Percentiles rank a stretch among this genome's conserved stretches.
phyloP scores from a whole-genome alignment of 257 asterid genomes.

The Ilex asprella region DNA sequence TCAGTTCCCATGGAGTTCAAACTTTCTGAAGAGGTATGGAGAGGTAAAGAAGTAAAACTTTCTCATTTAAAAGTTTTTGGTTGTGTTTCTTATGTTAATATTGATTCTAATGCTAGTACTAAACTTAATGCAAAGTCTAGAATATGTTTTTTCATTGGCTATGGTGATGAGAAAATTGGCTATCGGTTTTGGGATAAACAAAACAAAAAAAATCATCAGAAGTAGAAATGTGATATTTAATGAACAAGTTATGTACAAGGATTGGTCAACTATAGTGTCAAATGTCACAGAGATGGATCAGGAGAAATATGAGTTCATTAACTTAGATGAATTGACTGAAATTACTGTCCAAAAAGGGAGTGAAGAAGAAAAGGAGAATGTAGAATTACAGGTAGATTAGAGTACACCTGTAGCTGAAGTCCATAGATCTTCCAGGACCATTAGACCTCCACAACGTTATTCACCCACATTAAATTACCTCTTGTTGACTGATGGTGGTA shows the following conservation, averaged over 20 bases:
- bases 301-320: too few relatives aligned
- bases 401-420: background rate
- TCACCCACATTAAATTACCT: background rate
- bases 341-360: too few relatives aligned
- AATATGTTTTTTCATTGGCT: background rate
- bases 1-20: background rate
- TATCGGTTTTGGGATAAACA: background rate
- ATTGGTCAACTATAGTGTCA: background rate
- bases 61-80: background rate
- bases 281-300: too few relatives aligned
- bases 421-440: background rate
- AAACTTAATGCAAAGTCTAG: background rate
- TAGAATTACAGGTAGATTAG: background rate
- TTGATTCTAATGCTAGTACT: background rate
- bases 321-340: too few relatives aligned
- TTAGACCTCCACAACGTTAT: background rate
- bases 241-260: background rate
- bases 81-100: background rate
- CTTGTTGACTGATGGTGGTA: background rate
- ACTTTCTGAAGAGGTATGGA: background rate
- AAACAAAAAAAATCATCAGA: background rate
- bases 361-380: too few relatives aligned
- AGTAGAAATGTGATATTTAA: background rate
- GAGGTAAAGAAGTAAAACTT: background rate
- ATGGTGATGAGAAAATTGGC: background rate